phyloP scores from a whole-genome alignment of 768 basidiomycete species.

The Suillus plorans region DNA sequence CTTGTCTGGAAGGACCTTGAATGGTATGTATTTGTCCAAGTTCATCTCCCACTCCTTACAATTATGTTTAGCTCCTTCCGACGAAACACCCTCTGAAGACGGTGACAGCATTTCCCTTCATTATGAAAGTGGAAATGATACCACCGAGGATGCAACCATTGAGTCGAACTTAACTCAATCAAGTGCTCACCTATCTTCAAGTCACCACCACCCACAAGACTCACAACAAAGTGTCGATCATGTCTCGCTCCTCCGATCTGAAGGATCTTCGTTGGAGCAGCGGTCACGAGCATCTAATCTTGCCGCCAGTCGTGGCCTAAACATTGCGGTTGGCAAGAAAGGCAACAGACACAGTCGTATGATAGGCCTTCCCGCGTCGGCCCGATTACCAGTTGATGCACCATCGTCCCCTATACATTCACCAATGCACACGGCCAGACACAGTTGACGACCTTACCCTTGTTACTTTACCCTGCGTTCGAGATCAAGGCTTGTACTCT shows the following conservation, averaged over 20 bases:
- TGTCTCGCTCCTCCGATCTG: slow-evolving; percentile 18
- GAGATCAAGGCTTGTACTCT: slow-evolving; percentile 1
- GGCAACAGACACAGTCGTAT: slow-evolving; percentile 65
- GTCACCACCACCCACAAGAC: slow-evolving; percentile 37
- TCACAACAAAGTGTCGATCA: slow-evolving; percentile 24
- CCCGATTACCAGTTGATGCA: slow-evolving; percentile 24
- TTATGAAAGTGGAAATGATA: slow-evolving; percentile 77
- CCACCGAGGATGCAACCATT: slow-evolving; percentile 54
- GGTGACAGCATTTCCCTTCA: slow-evolving; percentile 65
- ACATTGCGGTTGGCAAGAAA: slow-evolving; percentile 57
- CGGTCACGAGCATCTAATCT: slow-evolving; percentile 54
- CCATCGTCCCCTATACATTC: slow-evolving; percentile 15
- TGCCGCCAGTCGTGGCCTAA: slow-evolving; percentile 72
- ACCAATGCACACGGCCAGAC: slow-evolving; percentile 25
- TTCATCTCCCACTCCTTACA: slow-evolving; percentile 9
- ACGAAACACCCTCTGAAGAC: slow-evolving; percentile 68
- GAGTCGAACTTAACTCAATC: slow-evolving; percentile 44
- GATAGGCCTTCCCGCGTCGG: slow-evolving; percentile 58
- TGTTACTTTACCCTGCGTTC: background rate
- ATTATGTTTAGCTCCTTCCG: slow-evolving; percentile 38
- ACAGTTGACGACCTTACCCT: slow-evolving; percentile 15
- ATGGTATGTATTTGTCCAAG: slow-evolving; percentile 46
- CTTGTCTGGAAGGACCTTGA: slow-evolving; percentile 64
- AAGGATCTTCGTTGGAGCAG: slow-evolving; percentile 34
- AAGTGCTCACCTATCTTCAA: slow-evolving; percentile 36